phyloP scores from a whole-genome alignment of 768 basidiomycete genomes.

The Goffeauzyma gilvescens region DNA sequence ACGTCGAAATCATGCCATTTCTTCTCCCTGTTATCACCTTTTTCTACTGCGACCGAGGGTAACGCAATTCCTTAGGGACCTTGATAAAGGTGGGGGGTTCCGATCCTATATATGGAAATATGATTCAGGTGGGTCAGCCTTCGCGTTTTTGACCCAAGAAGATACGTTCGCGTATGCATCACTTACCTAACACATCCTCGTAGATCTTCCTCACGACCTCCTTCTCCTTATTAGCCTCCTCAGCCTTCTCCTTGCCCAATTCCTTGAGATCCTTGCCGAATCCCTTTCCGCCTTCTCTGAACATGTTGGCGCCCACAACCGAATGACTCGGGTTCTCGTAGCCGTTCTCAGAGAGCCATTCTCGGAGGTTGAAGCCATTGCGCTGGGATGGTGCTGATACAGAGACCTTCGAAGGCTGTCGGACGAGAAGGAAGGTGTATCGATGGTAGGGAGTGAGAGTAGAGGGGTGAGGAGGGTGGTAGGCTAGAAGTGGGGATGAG shows the following conservation, averaged over 20 bases:
- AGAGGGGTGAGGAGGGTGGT: constrained; percentile 82
- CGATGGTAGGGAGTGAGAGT: constrained; percentile 78
- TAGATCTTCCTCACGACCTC: constrained; percentile 41
- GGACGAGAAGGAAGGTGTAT: constrained; percentile 57
- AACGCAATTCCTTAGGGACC: too few relatives aligned
- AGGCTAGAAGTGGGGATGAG: constrained; percentile 30
- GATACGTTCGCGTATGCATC: too few relatives aligned
- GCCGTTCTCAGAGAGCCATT: constrained; percentile 9
- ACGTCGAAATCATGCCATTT: too few relatives aligned
- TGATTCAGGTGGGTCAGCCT: too few relatives aligned
- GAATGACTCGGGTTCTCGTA: neutral
- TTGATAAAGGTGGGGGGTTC: too few relatives aligned
- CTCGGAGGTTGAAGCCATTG: constrained; percentile 6
- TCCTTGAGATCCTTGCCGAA: constrained; percentile 9
- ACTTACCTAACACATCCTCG: constrained; percentile 48
- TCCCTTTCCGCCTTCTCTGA: constrained; percentile 10
- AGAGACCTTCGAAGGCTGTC: constrained; percentile 38
- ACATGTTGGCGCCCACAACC: constrained; percentile 6
- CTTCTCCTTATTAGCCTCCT: constrained; percentile 11
- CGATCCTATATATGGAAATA: too few relatives aligned
- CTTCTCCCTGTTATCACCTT: too few relatives aligned
- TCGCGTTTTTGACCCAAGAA: too few relatives aligned
- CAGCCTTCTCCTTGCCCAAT: constrained; percentile 5
- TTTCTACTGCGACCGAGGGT: too few relatives aligned
- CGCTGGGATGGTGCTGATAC: constrained; percentile 1